Base-by-base conservation (phyloP, 202 grass and related monocot species). In the Setaria viridis region DNA sequence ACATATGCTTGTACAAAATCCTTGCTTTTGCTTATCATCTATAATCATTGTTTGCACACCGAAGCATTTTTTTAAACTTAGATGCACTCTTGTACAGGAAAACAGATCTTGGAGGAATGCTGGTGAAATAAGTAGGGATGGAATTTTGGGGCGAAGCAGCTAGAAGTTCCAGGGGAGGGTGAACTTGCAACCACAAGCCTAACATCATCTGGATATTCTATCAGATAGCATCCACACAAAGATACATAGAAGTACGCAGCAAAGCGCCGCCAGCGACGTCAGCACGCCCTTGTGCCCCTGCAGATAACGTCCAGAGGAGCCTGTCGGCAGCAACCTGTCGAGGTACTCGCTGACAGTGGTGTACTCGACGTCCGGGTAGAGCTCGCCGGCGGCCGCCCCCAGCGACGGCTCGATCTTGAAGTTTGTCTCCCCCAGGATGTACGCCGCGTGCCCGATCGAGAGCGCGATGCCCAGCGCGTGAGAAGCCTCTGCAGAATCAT, bases 341-440 rank as follows among this genome's bases (percentile, higher is more conserved):
- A 94, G 89, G 41, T 88, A 87, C 8, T 92, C 87, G 21, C 90
- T 83, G 1, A 92, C 90, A 37, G 85, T 88, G 49, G 88, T 90
- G 88, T 88, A 92, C 55, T 80, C 81, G 82, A 90, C 83, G 35
- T 92, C 88, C 4, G 88, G 90, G 72, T 88, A 95, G 13, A 92
- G 82, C 71, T 90, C 82, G 30, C 11, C 64, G 14, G 79, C 90
- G 43, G 90, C 93, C 41, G 82, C 90, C 2, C 79, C 93, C 20
- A 47, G 70, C 33, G 93, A 80, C 29, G 93, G 74, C 16, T 90
- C 85, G 20, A 92, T 70, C 80, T 94, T 62, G 33, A 90, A 55
- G 53, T 77, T 77, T 1, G 63, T 75, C 59, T 88, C 78, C 14
- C 93, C 93, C 9, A 67, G 68, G 4, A 94, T 48, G 55, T 58